Evolutionary conservation across 805 yeast genomes (phyloP).

Genomic region (Saccharomycopsis sp.): DNA sequence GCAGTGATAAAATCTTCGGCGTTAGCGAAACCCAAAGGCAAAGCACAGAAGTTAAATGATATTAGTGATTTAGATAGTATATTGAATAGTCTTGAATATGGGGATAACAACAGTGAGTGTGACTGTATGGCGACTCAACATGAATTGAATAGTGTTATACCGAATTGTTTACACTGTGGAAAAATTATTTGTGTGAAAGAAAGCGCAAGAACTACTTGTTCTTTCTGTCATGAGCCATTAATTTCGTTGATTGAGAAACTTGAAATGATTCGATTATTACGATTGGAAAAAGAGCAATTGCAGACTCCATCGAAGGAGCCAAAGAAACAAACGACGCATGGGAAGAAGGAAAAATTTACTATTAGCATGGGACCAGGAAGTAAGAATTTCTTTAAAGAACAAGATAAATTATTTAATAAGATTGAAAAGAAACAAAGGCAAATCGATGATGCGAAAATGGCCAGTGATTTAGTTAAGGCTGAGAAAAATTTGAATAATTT

Average conservation of each 20-base stretch:
- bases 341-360: conserved; percentile 43
- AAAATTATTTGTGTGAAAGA: conserved; percentile 86
- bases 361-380: conserved; percentile 51
- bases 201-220: conserved; percentile 78
- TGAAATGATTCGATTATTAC: conserved; percentile 47
- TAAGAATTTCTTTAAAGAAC: conserved; percentile 54
- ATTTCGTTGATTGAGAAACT: conserved; percentile 54
- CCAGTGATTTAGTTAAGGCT: conserved; percentile 40
- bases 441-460: conserved; percentile 28
- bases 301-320: conserved; percentile 23
- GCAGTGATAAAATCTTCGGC: neutral
- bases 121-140: conserved; percentile 85
- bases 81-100: conserved; percentile 44
- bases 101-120: conserved; percentile 36
- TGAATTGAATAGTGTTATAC: conserved; percentile 82
- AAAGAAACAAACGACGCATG: no score
- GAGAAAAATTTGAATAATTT: conserved; percentile 67
- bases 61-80: conserved; percentile 62
- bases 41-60: conserved; percentile 42
- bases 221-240: conserved; percentile 68
- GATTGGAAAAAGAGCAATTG: conserved; percentile 43
- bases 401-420: conserved; percentile 54
- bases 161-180: conserved; percentile 92
- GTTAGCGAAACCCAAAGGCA: conserved; percentile 24
- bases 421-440: conserved; percentile 43